Conservation (phyloP, 257 asterid genomes). For the Salvia rosmarinus region DNA sequence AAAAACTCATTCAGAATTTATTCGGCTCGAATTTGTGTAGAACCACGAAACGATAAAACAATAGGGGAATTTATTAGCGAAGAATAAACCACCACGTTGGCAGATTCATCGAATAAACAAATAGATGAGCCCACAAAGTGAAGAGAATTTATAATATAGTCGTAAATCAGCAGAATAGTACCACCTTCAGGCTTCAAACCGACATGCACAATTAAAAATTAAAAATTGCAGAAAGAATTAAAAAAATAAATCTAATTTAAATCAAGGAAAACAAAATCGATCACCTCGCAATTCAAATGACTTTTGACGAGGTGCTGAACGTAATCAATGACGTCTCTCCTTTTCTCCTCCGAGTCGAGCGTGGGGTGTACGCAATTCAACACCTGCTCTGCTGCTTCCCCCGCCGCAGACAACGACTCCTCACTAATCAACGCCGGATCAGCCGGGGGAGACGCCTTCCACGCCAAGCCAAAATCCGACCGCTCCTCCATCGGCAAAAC, state of each 20-base stretch:
- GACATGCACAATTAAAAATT: slow-evolving; percentile 14
- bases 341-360: slow-evolving; percentile 58
- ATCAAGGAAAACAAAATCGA: slow-evolving; percentile 1
- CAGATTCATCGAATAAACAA: slow-evolving; percentile 27
- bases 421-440: slow-evolving; percentile 48
- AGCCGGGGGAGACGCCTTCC: slow-evolving; percentile 40
- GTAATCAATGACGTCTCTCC: slow-evolving; percentile 57
- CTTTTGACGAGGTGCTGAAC: slow-evolving; percentile 52
- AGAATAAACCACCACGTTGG: slow-evolving; percentile 21
- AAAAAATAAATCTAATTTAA: slow-evolving; percentile 2
- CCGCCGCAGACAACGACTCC: slow-evolving; percentile 50
- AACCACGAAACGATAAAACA: slow-evolving; percentile 21
- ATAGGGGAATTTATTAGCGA: slow-evolving; percentile 17
- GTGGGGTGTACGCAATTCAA: slow-evolving; percentile 64
- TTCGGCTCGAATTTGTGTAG: slow-evolving; percentile 18
- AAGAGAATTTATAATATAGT: neutral
- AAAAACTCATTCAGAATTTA: neutral
- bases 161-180: slow-evolving; percentile 16
- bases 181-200: slow-evolving; percentile 21
- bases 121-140: slow-evolving; percentile 11
- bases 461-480: slow-evolving; percentile 15
- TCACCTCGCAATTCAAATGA: slow-evolving; percentile 57
- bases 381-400: slow-evolving; percentile 55
- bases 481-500: slow-evolving; percentile 35
- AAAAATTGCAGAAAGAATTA: neutral